Conservation (phyloP, 257 asterid species). For the Salvia hispanica region DNA sequence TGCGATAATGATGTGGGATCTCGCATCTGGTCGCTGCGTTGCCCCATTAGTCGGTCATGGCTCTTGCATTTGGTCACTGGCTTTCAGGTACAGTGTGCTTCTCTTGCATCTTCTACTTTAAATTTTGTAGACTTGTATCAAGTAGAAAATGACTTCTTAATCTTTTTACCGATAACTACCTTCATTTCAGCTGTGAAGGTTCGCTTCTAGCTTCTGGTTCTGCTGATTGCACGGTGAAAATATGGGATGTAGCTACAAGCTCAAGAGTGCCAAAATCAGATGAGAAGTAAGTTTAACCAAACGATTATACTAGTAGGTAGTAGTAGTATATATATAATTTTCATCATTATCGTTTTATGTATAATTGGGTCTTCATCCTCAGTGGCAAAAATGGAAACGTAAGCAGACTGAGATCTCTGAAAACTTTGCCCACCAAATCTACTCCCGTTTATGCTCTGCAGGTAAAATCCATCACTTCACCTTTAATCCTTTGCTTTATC, state of each 20-base stretch:
- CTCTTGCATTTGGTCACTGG: conserved; percentile 94
- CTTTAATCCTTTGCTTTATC: conserved; percentile 1
- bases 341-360: background rate
- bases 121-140: background rate
- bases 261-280: conserved; percentile 66
- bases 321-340: background rate
- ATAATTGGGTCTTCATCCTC: background rate
- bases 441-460: conserved; percentile 47
- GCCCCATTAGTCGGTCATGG: conserved; percentile 91
- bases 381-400: conserved; percentile 65
- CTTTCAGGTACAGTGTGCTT: conserved; percentile 63
- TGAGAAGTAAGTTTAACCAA: conserved; percentile 58
- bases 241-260: conserved; percentile 95
- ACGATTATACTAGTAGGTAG: background rate
- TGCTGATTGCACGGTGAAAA: conserved; percentile 94
- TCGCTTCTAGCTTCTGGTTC: conserved; percentile 99
- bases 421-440: conserved; percentile 61
- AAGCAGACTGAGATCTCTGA: conserved; percentile 75
- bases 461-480: conserved; percentile 28
- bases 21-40: conserved; percentile 88
- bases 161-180: conserved; percentile 10
- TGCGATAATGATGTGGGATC: conserved; percentile 98
- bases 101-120: conserved; percentile 4
- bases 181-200: conserved; percentile 81
- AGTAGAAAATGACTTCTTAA: conserved; percentile 20